These are phyloP conservation scores for Termitomyces sp. DNA, from an alignment of 768 basidiomycete species.

Conservation along the genomic window DNA sequence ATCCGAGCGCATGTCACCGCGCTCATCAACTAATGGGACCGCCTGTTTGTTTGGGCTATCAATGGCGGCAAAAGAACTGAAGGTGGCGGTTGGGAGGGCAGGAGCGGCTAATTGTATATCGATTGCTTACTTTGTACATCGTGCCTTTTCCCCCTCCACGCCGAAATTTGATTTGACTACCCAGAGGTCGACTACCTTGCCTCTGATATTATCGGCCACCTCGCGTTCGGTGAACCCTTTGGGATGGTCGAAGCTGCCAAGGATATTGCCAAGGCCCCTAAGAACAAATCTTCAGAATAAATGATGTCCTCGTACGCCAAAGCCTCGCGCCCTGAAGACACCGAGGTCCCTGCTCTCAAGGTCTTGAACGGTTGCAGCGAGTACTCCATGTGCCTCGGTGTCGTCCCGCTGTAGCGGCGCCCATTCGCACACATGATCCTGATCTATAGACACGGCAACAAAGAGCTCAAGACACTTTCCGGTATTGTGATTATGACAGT, in stretches of 20 bases:
- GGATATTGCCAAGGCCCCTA: slow-evolving; percentile 67
- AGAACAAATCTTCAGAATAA: slow-evolving; percentile 40
- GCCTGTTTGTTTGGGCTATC: slow-evolving; percentile 47
- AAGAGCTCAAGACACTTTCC: slow-evolving; percentile 66
- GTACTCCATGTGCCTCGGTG: slow-evolving; percentile 80
- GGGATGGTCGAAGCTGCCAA: slow-evolving; percentile 77
- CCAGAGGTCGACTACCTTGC: slow-evolving; percentile 49
- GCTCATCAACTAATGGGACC: slow-evolving; percentile 75
- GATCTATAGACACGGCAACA: slow-evolving; percentile 64
- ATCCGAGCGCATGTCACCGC: slow-evolving; percentile 53
- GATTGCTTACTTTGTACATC: slow-evolving; percentile 68
- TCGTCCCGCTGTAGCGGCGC: slow-evolving; percentile 65
- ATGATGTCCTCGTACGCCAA: slow-evolving; percentile 54
- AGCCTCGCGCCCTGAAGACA: slow-evolving; percentile 33
- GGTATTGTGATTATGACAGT: slow-evolving; percentile 79
- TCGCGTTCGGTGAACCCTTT: slow-evolving; percentile 84
- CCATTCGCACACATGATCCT: slow-evolving; percentile 60
- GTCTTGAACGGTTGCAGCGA: slow-evolving; percentile 88
- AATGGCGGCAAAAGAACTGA: slow-evolving; percentile 49
- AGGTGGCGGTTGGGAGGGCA: slow-evolving; percentile 57
- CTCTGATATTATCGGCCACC: slow-evolving; percentile 76
- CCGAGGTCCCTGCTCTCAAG: slow-evolving; percentile 69
- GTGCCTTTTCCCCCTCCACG: not conserved
- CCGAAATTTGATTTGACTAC: not conserved
- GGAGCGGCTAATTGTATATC: slow-evolving; percentile 61